Conservation (phyloP, 2,329 filamentous ascomycete species). For the Nothophaeocryptopus gaeumannii region DNA sequence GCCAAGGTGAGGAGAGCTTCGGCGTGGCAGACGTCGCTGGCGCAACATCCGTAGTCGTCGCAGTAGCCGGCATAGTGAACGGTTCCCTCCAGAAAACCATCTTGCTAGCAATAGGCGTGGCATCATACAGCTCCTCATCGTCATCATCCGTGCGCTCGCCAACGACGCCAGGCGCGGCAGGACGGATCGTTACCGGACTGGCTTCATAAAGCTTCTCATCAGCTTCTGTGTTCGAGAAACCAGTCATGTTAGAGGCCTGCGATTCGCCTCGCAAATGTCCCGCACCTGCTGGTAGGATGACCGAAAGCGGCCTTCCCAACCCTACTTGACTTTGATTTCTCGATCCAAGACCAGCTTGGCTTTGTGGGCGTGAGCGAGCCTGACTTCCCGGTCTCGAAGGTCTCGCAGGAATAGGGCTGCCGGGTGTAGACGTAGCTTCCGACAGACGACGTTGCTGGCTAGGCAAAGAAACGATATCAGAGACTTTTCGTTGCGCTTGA, state of each 20-base stretch:
- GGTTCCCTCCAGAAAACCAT: background rate
- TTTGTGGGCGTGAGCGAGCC: no score
- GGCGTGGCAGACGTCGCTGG: no score
- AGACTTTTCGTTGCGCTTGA: slow-evolving; percentile 23
- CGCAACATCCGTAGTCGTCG: background rate
- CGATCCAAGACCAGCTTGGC: no score
- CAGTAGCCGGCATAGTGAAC: background rate
- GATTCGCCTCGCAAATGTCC: no score
- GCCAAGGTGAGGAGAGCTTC: background rate
- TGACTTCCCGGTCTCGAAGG: background rate
- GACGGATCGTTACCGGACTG: slow-evolving; percentile 12
- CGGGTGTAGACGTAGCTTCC: no score
- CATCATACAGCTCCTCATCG: slow-evolving; percentile 13
- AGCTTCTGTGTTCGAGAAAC: background rate
- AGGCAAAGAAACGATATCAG: slow-evolving; percentile 26
- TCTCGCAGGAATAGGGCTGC: background rate
- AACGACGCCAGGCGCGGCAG: slow-evolving; percentile 10
- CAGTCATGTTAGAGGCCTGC: no score
- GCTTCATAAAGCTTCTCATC: slow-evolving; percentile 10
- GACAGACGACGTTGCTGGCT: no score
- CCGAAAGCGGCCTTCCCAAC: no score
- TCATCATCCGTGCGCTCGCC: background rate
- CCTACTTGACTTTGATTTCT: no score
- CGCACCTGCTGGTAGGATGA: no score
- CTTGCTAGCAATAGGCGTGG: slow-evolving; percentile 14